Conservation (phyloP, 1,284 basidiomycete genomes). For the Boletellus sp. region DNA sequence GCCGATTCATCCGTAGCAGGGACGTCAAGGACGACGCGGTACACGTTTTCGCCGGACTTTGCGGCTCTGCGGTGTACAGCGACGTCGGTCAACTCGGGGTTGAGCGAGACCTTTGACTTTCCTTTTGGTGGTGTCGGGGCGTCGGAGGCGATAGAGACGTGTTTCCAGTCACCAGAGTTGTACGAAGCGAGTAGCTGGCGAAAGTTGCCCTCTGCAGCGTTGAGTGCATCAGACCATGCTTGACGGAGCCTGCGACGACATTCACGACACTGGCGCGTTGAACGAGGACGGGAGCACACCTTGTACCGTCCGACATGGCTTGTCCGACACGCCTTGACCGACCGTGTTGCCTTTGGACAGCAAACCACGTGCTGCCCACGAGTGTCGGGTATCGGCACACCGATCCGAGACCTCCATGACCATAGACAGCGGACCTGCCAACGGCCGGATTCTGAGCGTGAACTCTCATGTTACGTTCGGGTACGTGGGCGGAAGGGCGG, state of each 20-base stretch:
- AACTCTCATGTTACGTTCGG: constrained; percentile 95
- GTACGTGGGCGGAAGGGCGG: constrained; percentile 94
- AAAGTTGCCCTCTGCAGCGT: constrained; percentile 68
- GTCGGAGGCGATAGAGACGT: constrained; percentile 50
- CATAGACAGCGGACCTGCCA: not conserved
- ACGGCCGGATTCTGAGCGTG: constrained; percentile 65
- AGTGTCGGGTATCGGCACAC: not conserved
- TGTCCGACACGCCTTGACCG: too few species aligned
- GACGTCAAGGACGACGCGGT: constrained; percentile 80
- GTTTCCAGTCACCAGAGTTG: constrained; percentile 66
- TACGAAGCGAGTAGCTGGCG: constrained; percentile 64
- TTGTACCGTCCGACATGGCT: constrained; percentile 34
- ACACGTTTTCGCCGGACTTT: constrained; percentile 73
- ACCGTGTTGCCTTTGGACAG: too few species aligned
- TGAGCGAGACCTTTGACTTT: constrained; percentile 47
- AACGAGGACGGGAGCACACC: constrained; percentile 16
- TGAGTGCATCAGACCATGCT: constrained; percentile 70
- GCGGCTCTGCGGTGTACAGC: constrained; percentile 62
- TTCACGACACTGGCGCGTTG: not conserved
- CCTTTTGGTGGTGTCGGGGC: constrained; percentile 51
- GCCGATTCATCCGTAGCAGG: constrained; percentile 58
- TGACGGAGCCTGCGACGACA: constrained; percentile 54
- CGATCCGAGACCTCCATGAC: too few species aligned
- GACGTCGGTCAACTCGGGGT: constrained; percentile 65
- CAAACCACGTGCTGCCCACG: constrained; percentile 13